phyloP scores from a whole-genome alignment of 805 yeast species.

The Babjeviella inositovora region DNA sequence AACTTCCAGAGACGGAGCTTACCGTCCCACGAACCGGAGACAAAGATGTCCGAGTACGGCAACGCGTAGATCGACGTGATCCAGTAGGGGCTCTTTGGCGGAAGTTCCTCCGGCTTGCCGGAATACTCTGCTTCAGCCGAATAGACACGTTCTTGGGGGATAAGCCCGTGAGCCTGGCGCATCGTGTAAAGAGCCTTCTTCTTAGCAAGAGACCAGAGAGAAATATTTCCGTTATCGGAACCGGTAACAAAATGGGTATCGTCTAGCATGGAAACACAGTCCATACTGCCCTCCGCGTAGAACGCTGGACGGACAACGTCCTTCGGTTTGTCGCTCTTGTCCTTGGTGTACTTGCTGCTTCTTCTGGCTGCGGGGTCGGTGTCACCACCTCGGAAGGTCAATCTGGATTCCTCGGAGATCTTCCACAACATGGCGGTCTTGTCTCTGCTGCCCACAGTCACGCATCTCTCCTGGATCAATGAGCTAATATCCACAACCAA shows the following conservation, averaged over 20 bases:
- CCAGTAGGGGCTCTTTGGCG: constrained; percentile 68
- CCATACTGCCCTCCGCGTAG: constrained; percentile 75
- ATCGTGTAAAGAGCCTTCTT: constrained; percentile 69
- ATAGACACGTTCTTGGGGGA: constrained; percentile 20
- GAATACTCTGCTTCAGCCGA: constrained; percentile 15
- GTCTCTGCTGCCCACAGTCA: constrained; percentile 91
- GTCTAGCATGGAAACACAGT: constrained; percentile 81
- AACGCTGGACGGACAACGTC: constrained; percentile 13
- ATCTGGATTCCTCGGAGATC: constrained; percentile 84
- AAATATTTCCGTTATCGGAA: constrained; percentile 80
- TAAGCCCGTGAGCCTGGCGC: constrained; percentile 66
- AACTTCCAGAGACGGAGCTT: constrained; percentile 65
- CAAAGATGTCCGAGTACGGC: constrained; percentile 72
- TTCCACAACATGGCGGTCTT: constrained; percentile 95
- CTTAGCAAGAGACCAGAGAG: constrained; percentile 83
- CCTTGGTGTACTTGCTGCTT: constrained; percentile 21
- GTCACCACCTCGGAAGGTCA: constrained; percentile 89
- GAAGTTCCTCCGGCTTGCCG: constrained; percentile 33
- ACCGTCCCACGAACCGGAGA: constrained; percentile 87
- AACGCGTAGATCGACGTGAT: constrained; percentile 70
- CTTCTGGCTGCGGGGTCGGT: too few species aligned
- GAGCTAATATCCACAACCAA: constrained; percentile 70
- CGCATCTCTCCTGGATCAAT: constrained; percentile 76
- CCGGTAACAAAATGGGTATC: constrained; percentile 91
- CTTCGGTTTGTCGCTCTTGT: constrained; percentile 15